Conservation (phyloP, 2,329 filamentous ascomycete genomes). For the Phyllosticta paracitricarpa region DNA sequence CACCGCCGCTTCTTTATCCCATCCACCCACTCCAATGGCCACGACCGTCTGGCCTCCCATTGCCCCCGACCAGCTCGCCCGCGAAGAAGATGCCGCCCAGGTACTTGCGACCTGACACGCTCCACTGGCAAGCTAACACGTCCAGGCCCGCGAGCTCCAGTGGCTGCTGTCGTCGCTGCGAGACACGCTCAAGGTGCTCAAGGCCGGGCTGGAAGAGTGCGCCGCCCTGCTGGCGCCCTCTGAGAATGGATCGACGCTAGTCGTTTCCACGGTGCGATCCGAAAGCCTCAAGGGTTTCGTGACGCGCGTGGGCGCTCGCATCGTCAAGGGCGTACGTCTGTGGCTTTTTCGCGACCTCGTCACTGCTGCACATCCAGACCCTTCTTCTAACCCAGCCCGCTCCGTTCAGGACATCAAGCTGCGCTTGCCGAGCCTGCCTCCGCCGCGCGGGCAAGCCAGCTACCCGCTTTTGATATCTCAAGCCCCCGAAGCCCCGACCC, state of each 20-base stretch:
- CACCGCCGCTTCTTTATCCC: background rate
- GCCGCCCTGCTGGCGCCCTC: slow-evolving; percentile 74
- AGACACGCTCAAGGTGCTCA: slow-evolving; percentile 50
- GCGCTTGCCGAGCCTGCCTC: slow-evolving; percentile 58
- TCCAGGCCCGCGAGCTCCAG: slow-evolving; percentile 47
- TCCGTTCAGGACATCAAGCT: slow-evolving; percentile 58
- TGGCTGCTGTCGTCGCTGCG: slow-evolving; percentile 55
- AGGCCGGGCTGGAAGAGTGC: slow-evolving; percentile 75
- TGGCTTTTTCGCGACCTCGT: background rate
- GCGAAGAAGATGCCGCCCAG: slow-evolving; percentile 44
- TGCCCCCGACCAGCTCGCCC: slow-evolving; percentile 38
- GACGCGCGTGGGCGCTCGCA: slow-evolving; percentile 78
- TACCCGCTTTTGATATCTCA: slow-evolving; percentile 45
- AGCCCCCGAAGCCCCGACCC: slow-evolving; percentile 44
- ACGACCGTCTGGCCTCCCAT: slow-evolving; percentile 52
- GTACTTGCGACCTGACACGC: slow-evolving; percentile 21
- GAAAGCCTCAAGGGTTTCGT: slow-evolving; percentile 89
- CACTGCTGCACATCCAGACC: background rate
- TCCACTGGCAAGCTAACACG: slow-evolving; percentile 4
- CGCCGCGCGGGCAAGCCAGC: slow-evolving; percentile 40
- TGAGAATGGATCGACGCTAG: slow-evolving; percentile 79
- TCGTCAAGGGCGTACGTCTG: slow-evolving; percentile 72
- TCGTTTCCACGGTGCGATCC: slow-evolving; percentile 75
- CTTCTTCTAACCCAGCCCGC: background rate
- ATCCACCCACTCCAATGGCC: slow-evolving; percentile 38